These are phyloP conservation scores for Rickenella mellea DNA, from an alignment of 768 basidiomycete genomes.

Conservation along the genomic window DNA sequence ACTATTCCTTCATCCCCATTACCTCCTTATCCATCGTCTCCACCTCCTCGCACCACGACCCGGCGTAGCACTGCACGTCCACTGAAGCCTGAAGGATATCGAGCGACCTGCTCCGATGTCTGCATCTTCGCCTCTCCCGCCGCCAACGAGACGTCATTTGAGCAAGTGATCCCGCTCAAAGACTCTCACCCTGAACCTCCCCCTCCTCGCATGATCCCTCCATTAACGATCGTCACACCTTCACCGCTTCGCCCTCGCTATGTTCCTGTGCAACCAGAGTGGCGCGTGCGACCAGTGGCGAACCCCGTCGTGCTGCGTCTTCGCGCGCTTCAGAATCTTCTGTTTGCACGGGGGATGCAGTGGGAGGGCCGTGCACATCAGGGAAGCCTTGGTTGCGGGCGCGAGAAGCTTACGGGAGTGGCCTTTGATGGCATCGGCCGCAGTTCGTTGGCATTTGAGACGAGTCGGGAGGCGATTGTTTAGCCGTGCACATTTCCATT, in stretches of 20 bases:
- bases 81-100: conserved; percentile 31
- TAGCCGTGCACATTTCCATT: too few species aligned
- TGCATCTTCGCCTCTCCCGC: conserved; percentile 26
- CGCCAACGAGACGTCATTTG: conserved; percentile 19
- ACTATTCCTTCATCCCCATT: neutral
- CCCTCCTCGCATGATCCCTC: conserved; percentile 30
- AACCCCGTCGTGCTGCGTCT: conserved; percentile 54
- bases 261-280: conserved; percentile 20
- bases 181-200: conserved; percentile 27
- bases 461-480: too few species aligned
- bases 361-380: conserved; percentile 42
- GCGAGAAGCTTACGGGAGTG: conserved; percentile 47
- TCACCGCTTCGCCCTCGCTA: conserved; percentile 10
- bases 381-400: conserved; percentile 41
- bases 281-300: conserved; percentile 46
- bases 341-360: conserved; percentile 30
- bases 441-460: conserved; percentile 38
- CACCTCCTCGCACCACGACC: neutral
- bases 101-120: conserved; percentile 34
- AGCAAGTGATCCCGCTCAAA: conserved; percentile 17
- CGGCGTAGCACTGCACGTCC: neutral
- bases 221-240: conserved; percentile 26
- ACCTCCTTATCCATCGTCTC: neutral
- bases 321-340: conserved; percentile 50
- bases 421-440: conserved; percentile 54